Conservation (phyloP, 257 asterid genomes). For the Anisodus acutangulus region DNA sequence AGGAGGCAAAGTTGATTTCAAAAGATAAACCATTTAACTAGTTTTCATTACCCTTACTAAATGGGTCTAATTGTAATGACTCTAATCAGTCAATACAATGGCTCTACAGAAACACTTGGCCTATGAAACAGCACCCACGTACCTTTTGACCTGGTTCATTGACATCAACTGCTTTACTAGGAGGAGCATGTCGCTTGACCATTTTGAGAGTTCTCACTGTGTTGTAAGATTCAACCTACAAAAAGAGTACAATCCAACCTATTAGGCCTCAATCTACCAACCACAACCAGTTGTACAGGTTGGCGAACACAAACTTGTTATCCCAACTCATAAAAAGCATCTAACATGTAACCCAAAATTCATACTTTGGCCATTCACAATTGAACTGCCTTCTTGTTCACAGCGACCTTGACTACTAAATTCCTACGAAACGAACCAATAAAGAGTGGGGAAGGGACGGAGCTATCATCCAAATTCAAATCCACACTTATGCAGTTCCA, state of each 20-base stretch:
- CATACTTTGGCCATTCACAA: background rate
- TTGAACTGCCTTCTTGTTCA: constrained; percentile 3
- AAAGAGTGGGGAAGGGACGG: no score
- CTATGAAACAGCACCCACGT: constrained; percentile 13
- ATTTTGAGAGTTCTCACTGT: constrained; percentile 72
- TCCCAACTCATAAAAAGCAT: constrained; percentile 14
- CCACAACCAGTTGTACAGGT: background rate
- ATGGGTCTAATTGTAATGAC: background rate
- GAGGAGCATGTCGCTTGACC: constrained; percentile 73
- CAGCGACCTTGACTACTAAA: background rate
- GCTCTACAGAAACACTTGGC: background rate
- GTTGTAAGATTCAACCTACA: constrained; percentile 75
- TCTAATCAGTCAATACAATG: background rate
- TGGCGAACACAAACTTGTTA: background rate
- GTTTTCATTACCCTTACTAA: background rate
- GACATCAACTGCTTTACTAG: constrained; percentile 50
- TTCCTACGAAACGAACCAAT: no score
- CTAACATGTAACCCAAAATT: background rate
- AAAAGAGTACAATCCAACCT: background rate
- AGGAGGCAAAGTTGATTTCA: constrained; percentile 9
- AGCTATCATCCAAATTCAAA: background rate
- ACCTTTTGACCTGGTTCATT: constrained; percentile 40
- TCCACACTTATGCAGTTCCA: background rate
- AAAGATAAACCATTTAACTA: background rate
- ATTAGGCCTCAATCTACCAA: background rate